Evolutionary conservation across 768 basidiomycete genomes (phyloP).

Genomic region (Russula lepida): DNA sequence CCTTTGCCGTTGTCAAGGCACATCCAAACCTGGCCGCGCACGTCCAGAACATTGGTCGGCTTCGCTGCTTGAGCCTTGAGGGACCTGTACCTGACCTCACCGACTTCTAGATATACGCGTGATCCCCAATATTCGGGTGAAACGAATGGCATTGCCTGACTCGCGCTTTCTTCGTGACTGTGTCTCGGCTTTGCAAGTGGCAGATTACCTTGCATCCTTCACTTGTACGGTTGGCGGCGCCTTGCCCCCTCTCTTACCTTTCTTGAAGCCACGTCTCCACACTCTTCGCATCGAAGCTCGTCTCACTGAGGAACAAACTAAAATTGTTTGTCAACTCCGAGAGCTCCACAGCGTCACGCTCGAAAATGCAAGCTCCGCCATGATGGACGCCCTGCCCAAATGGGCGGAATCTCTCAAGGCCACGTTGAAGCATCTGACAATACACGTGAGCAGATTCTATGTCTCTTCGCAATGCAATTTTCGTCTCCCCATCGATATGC

Average conservation of each 20-base stretch:
- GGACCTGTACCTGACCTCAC: conserved; percentile 5
- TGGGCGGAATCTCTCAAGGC: conserved; percentile 42
- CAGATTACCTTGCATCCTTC: conserved; percentile 49
- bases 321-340: conserved; percentile 34
- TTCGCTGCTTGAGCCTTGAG: not conserved
- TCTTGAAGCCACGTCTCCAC: conserved; percentile 36
- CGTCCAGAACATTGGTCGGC: conserved; percentile 51
- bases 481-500: conserved; percentile 13
- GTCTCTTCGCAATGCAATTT: not conserved
- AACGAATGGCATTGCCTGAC: conserved; percentile 23
- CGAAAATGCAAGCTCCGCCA: conserved; percentile 54
- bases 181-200: conserved; percentile 37
- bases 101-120: conserved; percentile 39
- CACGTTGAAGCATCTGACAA: conserved; percentile 45
- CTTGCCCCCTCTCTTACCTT: conserved; percentile 42
- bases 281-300: conserved; percentile 43
- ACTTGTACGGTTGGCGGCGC: conserved; percentile 40
- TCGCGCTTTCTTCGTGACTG: conserved; percentile 49
- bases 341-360: conserved; percentile 42
- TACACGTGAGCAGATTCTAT: conserved; percentile 42
- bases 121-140: conserved; percentile 34
- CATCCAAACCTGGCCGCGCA: conserved; percentile 49
- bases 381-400: conserved; percentile 47
- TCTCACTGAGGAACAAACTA: conserved; percentile 45
- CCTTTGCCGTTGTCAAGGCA: conserved; percentile 49